Conservation (phyloP, 345 rosid species). For the Salix dunnii region DNA sequence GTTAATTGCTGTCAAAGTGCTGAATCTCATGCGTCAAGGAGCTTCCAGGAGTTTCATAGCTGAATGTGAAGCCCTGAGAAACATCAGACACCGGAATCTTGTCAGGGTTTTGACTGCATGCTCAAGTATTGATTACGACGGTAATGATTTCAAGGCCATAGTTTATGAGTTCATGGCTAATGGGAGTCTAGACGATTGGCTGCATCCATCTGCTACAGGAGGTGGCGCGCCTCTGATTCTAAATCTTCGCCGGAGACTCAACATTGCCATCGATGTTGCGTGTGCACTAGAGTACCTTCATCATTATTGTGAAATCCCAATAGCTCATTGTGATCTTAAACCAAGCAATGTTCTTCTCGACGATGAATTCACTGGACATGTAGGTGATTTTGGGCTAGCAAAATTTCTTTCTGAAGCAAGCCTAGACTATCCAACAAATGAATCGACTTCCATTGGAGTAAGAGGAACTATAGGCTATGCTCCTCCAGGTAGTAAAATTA, state of each 20-base stretch:
- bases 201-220: too few species aligned
- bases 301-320: neutral
- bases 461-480: neutral
- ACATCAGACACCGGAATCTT: slow-evolving; percentile 17
- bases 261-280: neutral
- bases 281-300: neutral
- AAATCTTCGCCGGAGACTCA: too few species aligned
- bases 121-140: slow-evolving; percentile 19
- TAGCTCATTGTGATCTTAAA: neutral
- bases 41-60: slow-evolving; percentile 18
- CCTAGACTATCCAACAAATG: neutral
- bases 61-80: slow-evolving; percentile 18
- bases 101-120: slow-evolving; percentile 13
- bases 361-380: neutral
- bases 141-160: slow-evolving; percentile 20
- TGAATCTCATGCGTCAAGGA: slow-evolving; percentile 22
- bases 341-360: neutral
- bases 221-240: too few species aligned
- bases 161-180: slow-evolving; percentile 21
- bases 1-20: slow-evolving; percentile 14
- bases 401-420: neutral
- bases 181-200: slow-evolving; percentile 21
- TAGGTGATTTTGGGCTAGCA: neutral
- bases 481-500: neutral
- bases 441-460: neutral